phyloP scores from a whole-genome alignment of 2,329 filamentous ascomycete species.

The Aspergillus pseudoglaucus region DNA sequence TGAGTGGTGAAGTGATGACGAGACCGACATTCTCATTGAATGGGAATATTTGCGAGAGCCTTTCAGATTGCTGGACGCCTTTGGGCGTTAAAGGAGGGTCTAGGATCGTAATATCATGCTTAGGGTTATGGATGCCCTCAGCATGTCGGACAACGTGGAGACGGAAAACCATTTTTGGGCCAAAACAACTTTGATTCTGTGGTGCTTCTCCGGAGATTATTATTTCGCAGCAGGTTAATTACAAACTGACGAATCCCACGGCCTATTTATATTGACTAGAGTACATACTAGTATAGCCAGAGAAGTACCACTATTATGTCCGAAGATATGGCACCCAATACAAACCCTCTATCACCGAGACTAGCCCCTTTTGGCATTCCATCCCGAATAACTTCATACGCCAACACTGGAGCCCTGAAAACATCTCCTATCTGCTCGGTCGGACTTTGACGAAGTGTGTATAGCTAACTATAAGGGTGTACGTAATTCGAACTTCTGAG shows the following conservation, averaged over 20 bases:
- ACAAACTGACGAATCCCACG: not conserved
- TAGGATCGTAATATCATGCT: constrained; percentile 10
- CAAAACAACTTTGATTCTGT: too few species aligned
- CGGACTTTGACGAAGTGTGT: too few species aligned
- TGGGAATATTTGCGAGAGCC: constrained; percentile 5
- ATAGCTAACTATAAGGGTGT: too few species aligned
- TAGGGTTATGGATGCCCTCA: constrained; percentile 10
- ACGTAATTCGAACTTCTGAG: too few species aligned
- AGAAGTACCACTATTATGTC: not conserved
- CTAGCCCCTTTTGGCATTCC: not conserved
- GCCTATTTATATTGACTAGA: not conserved
- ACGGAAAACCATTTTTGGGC: not conserved
- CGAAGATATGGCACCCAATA: not conserved
- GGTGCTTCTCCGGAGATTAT: too few species aligned
- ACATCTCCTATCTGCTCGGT: not conserved
- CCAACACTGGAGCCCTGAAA: too few species aligned
- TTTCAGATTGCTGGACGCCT: constrained; percentile 9
- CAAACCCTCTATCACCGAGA: not conserved
- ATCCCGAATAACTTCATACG: not conserved
- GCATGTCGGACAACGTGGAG: constrained; percentile 12
- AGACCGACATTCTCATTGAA: constrained; percentile 7
- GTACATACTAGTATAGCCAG: not conserved
- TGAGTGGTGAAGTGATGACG: constrained; percentile 10
- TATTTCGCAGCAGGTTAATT: too few species aligned
- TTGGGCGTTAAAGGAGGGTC: constrained; percentile 10